Conservation (phyloP, 345 rosid species). For the Salix caprea region DNA sequence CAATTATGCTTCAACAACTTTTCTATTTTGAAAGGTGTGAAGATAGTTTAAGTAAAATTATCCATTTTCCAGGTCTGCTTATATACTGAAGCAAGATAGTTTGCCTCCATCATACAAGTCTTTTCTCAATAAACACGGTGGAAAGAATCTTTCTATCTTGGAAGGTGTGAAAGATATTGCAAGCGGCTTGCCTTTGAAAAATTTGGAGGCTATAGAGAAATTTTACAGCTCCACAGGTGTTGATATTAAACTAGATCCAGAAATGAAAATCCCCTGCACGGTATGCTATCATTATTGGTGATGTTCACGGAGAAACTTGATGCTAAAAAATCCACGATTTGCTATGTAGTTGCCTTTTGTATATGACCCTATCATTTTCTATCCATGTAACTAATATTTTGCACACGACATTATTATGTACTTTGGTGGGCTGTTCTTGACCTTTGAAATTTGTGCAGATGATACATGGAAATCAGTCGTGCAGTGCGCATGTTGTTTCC, state of each 20-base stretch:
- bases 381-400: no score
- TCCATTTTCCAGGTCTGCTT: slow-evolving; percentile 67
- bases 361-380: no score
- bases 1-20: no score
- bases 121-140: slow-evolving; percentile 85
- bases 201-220: slow-evolving; percentile 61
- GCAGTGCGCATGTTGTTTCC: slow-evolving; percentile 54
- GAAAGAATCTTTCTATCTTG: slow-evolving; percentile 59
- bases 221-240: slow-evolving; percentile 64
- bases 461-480: slow-evolving; percentile 79
- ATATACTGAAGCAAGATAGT: slow-evolving; percentile 80
- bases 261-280: slow-evolving; percentile 79
- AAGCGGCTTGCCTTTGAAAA: slow-evolving; percentile 56
- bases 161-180: slow-evolving; percentile 79
- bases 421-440: slow-evolving; percentile 8
- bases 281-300: slow-evolving; percentile 31
- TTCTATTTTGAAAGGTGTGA: no score
- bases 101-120: slow-evolving; percentile 89
- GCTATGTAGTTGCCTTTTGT: background rate
- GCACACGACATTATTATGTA: background rate
- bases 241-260: slow-evolving; percentile 69
- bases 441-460: slow-evolving; percentile 52
- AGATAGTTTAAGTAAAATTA: slow-evolving; percentile 6
- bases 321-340: background rate
- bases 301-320: background rate